phyloP scores from a whole-genome alignment of 2,329 filamentous ascomycete genomes.

The Metarhizium brunneum region DNA sequence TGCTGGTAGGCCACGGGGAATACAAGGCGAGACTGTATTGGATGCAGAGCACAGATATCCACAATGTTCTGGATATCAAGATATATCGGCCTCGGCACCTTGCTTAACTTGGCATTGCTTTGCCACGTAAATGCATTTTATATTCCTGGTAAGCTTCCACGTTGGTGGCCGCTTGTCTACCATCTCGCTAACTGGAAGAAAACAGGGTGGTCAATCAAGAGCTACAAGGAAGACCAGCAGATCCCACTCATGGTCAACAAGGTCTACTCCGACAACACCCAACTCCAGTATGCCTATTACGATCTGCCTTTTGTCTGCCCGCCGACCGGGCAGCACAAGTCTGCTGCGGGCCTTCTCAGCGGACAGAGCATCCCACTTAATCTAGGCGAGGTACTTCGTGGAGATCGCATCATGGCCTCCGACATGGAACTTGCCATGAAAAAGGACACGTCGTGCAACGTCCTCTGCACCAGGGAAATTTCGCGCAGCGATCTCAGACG shows the following conservation, averaged over 20 bases:
- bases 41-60: background rate
- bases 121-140: conserved; percentile 58
- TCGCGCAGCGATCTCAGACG: conserved; percentile 54
- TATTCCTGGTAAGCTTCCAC: conserved; percentile 60
- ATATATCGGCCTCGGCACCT: conserved; percentile 24
- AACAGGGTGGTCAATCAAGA: conserved; percentile 70
- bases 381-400: conserved; percentile 76
- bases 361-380: conserved; percentile 75
- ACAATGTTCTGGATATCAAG: conserved; percentile 14
- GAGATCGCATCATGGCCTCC: conserved; percentile 75
- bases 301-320: conserved; percentile 83
- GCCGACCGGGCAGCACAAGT: conserved; percentile 57
- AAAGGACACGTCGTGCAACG: conserved; percentile 61
- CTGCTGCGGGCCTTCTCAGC: conserved; percentile 60
- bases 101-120: conserved; percentile 33
- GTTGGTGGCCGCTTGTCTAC: background rate
- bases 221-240: conserved; percentile 64
- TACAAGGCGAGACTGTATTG: background rate
- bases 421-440: conserved; percentile 76
- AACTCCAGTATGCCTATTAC: conserved; percentile 86
- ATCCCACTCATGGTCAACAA: conserved; percentile 89
- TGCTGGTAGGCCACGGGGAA: background rate
- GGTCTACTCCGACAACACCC: conserved; percentile 79
- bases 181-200: conserved; percentile 4
- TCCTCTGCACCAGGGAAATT: conserved; percentile 62